Conservation (phyloP, 2,329 filamentous ascomycete genomes). For the Colletotrichum spaethianum region DNA sequence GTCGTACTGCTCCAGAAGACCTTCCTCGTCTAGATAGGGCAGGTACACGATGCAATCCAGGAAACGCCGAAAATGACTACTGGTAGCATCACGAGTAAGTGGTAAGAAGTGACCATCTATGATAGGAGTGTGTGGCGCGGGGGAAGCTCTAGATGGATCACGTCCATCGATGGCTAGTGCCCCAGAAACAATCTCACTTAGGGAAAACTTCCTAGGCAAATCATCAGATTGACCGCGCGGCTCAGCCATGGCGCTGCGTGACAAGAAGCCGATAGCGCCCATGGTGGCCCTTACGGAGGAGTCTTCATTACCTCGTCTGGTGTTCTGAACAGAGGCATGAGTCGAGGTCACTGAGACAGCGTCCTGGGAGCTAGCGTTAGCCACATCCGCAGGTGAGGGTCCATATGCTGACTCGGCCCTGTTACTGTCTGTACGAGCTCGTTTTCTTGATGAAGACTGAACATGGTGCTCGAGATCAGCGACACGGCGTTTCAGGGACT, state of each 20-base stretch:
- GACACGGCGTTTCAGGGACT: conserved; percentile 26
- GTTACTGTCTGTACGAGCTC: conserved; percentile 7
- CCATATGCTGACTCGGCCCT: neutral
- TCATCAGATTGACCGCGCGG: conserved; percentile 15
- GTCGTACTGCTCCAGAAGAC: conserved; percentile 26
- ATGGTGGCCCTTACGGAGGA: conserved; percentile 32
- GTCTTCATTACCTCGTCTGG: conserved; percentile 17
- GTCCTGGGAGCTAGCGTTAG: neutral
- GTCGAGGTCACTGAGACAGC: neutral
- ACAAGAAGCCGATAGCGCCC: conserved; percentile 37
- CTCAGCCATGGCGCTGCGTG: conserved; percentile 36
- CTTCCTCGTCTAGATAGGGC: conserved; percentile 19
- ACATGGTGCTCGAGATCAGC: conserved; percentile 20
- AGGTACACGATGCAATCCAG: neutral
- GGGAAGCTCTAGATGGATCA: conserved; percentile 22
- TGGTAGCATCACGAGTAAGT: conserved; percentile 1
- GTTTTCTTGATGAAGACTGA: conserved; percentile 15
- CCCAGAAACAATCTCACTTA: conserved; percentile 22
- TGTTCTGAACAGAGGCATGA: neutral
- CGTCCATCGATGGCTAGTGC: conserved; percentile 25
- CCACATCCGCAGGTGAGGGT: neutral
- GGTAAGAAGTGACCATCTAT: conserved; percentile 16
- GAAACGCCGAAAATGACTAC: conserved; percentile 6
- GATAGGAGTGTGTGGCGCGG: neutral
- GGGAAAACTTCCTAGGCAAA: conserved; percentile 17